A percentile compares a stretch with the other conserved stretches of the same genome.
Conservation (phyloP, 1,284 basidiomycete species). For the Marasmius tenuissimus region DNA sequence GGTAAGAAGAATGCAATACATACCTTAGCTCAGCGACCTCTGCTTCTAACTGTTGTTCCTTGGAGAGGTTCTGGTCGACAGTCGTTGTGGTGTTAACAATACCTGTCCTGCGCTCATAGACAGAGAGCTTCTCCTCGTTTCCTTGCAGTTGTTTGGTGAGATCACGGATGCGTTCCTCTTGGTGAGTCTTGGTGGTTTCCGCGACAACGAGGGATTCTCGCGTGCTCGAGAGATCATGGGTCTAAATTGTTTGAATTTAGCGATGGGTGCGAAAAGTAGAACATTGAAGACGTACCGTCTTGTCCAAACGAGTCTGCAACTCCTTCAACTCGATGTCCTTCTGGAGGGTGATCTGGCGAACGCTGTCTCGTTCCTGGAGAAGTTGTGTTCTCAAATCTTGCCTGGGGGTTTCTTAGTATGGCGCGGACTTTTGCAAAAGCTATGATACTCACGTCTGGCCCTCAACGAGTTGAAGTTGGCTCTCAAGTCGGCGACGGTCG, state of each 20-base stretch:
- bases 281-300: constrained; percentile 50
- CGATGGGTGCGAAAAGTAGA: not conserved
- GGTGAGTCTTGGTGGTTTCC: constrained; percentile 79
- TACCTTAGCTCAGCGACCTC: constrained; percentile 85
- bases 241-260: constrained; percentile 33
- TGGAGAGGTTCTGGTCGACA: constrained; percentile 48
- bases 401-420: constrained; percentile 33
- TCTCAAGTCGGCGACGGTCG: constrained; percentile 78
- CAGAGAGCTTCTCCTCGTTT: constrained; percentile 80
- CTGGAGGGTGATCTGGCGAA: constrained; percentile 71
- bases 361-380: constrained; percentile 77
- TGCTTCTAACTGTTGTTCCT: constrained; percentile 79
- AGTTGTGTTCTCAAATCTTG: constrained; percentile 77
- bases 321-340: constrained; percentile 83
- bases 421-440: not conserved
- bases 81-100: constrained; percentile 28
- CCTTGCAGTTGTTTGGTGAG: constrained; percentile 72
- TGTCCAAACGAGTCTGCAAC: constrained; percentile 73
- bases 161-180: constrained; percentile 76
- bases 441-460: constrained; percentile 62
- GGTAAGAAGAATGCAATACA: constrained; percentile 18
- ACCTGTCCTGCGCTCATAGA: constrained; percentile 75
- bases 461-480: constrained; percentile 77
- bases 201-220: constrained; percentile 75
- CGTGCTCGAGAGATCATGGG: constrained; percentile 64